These are phyloP conservation scores for Plenodomus lindquistii DNA, from an alignment of 2,329 filamentous ascomycete species.

Conservation along the genomic window DNA sequence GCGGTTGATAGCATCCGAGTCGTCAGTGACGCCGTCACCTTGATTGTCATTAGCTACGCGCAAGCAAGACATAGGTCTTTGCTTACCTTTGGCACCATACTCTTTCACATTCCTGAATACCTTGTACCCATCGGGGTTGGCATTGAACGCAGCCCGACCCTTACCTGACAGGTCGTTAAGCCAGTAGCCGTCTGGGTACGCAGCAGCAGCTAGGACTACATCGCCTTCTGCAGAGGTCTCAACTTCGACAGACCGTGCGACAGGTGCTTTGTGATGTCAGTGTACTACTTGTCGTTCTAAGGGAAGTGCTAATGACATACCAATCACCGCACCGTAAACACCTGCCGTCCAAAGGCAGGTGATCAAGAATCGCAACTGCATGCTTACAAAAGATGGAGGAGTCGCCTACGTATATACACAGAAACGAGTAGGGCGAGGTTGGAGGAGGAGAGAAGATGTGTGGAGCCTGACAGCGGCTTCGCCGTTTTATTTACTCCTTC, in stretches of 20 bases:
- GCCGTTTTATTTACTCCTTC: not conserved
- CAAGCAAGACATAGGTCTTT: not conserved
- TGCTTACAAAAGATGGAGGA: slow-evolving; percentile 12
- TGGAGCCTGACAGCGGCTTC: not conserved
- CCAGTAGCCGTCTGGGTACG: slow-evolving; percentile 44
- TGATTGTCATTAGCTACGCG: slow-evolving; percentile 12
- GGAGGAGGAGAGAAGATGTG: slow-evolving; percentile 4
- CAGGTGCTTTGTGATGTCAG: slow-evolving; percentile 16
- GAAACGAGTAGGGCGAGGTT: not conserved
- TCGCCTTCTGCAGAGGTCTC: slow-evolving; percentile 2
- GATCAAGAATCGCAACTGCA: slow-evolving; percentile 29
- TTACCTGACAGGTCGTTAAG: slow-evolving; percentile 49
- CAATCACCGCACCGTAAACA: slow-evolving; percentile 23
- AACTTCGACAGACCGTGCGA: slow-evolving; percentile 1
- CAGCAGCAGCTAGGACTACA: slow-evolving; percentile 7
- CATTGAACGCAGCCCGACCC: slow-evolving; percentile 48
- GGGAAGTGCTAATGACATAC: slow-evolving; percentile 7
- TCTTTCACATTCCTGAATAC: slow-evolving; percentile 52
- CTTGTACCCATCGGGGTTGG: slow-evolving; percentile 45
- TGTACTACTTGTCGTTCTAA: not conserved
- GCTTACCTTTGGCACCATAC: slow-evolving; percentile 49
- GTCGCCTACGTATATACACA: not conserved
- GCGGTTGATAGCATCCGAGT: slow-evolving; percentile 60
- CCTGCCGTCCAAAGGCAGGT: slow-evolving; percentile 36
- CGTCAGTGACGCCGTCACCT: slow-evolving; percentile 46